phyloP scores from a whole-genome alignment of 2,329 filamentous ascomycete genomes.

The Penicillium rolfsii region DNA sequence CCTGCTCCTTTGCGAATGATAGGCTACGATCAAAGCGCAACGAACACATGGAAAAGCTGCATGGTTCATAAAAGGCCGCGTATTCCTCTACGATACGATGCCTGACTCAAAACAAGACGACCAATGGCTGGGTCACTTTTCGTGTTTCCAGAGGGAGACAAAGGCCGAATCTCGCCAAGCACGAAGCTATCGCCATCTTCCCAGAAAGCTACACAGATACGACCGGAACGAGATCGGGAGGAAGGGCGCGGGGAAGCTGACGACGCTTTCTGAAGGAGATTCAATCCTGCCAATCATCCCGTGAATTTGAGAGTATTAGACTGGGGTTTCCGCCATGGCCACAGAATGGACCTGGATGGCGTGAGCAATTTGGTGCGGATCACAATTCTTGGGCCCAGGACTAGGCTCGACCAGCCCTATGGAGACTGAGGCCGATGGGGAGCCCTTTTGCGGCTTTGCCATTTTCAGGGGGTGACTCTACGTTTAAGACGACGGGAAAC shows the following conservation, averaged over 20 bases:
- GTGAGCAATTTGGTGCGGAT: slow-evolving; percentile 13
- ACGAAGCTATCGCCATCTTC: neutral
- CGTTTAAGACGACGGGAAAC: neutral
- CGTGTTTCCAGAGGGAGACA: slow-evolving; percentile 3
- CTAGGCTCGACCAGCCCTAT: slow-evolving; percentile 10
- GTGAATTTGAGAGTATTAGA: neutral
- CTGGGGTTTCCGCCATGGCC: slow-evolving; percentile 5
- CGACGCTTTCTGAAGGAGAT: neutral
- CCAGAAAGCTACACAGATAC: slow-evolving; percentile 11
- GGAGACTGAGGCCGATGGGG: neutral
- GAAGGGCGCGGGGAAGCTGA: slow-evolving; percentile 1
- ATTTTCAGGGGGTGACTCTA: neutral
- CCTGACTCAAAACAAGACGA: neutral
- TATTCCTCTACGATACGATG: neutral
- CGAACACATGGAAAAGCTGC: neutral
- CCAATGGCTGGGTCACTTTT: neutral
- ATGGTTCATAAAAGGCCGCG: neutral
- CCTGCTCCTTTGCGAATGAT: neutral
- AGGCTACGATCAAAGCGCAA: neutral
- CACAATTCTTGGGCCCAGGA: neutral
- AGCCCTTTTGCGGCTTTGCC: neutral
- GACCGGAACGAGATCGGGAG: slow-evolving; percentile 4
- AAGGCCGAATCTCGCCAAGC: slow-evolving; percentile 6
- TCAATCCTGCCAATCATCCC: slow-evolving; percentile 7
- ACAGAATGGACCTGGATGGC: slow-evolving; percentile 7